Conservation (phyloP, 2,329 filamentous ascomycete species). For the Apiospora pterosperma region DNA sequence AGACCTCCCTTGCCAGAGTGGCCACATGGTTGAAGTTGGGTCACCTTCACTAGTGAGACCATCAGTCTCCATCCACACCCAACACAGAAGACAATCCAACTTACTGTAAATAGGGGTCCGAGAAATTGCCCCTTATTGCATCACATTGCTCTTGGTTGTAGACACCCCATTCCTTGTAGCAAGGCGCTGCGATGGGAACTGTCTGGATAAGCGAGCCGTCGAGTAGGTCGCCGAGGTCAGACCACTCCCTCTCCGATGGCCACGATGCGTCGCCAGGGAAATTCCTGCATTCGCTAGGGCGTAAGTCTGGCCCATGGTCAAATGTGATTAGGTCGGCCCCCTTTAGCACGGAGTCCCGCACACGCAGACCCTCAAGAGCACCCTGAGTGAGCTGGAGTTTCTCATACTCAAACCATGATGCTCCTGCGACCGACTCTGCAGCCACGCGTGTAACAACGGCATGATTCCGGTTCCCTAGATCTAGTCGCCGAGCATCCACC, state of each 20-base stretch:
- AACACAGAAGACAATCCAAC: background rate
- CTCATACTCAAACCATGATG: constrained; percentile 5
- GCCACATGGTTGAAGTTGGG: constrained; percentile 36
- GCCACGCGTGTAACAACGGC: background rate
- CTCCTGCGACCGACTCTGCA: background rate
- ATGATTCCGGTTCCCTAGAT: background rate
- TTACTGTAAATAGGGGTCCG: constrained; percentile 17
- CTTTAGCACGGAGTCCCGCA: background rate
- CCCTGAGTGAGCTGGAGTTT: background rate
- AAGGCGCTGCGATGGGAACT: constrained; percentile 25
- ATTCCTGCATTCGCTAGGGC: constrained; percentile 17
- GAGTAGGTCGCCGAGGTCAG: constrained; percentile 15
- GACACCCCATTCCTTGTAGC: constrained; percentile 21
- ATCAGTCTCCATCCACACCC: background rate
- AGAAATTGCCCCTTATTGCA: constrained; percentile 22
- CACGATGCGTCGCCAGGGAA: constrained; percentile 24
- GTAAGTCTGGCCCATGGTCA: background rate
- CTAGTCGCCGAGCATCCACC: background rate
- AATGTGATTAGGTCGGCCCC: background rate
- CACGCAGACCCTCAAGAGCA: background rate
- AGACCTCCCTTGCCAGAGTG: constrained; percentile 26
- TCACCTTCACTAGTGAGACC: constrained; percentile 24
- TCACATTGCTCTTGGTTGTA: constrained; percentile 20
- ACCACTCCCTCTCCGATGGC: constrained; percentile 22
- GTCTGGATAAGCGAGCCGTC: constrained; percentile 27